These are phyloP conservation scores for Mortierella sp. DNA, from an alignment of 371 early-diverging fungal species.

Conservation along the genomic window DNA sequence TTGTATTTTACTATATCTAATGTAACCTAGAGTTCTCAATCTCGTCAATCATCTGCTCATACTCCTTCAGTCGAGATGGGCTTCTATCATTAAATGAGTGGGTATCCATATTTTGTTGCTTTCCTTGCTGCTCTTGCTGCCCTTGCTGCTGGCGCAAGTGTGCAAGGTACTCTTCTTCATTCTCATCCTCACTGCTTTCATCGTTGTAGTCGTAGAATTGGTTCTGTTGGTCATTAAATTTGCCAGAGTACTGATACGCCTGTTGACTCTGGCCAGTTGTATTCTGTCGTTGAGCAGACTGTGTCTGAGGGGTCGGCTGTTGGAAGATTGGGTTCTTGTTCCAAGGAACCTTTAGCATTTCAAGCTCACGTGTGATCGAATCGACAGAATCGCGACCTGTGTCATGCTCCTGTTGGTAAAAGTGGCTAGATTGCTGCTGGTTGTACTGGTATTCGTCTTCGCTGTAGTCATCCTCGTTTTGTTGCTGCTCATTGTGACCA, in stretches of 20 bases:
- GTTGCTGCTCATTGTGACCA: neutral
- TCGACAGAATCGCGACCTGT: slow-evolving; percentile 44
- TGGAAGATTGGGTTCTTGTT: slow-evolving; percentile 26
- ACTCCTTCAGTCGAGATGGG: slow-evolving; percentile 43
- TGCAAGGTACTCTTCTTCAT: slow-evolving; percentile 35
- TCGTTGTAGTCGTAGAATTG: slow-evolving; percentile 44
- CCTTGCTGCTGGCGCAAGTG: slow-evolving; percentile 37
- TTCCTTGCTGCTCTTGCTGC: slow-evolving; percentile 17
- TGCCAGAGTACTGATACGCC: slow-evolving; percentile 25
- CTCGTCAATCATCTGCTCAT: slow-evolving; percentile 57
- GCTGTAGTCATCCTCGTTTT: slow-evolving; percentile 18
- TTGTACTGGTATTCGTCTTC: slow-evolving; percentile 25
- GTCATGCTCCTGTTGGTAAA: slow-evolving; percentile 11
- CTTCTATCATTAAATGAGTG: slow-evolving; percentile 43
- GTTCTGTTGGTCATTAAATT: slow-evolving; percentile 8
- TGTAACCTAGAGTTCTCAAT: slow-evolving; percentile 42
- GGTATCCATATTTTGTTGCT: slow-evolving; percentile 38
- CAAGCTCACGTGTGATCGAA: slow-evolving; percentile 56
- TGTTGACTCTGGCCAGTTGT: slow-evolving; percentile 8
- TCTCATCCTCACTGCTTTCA: slow-evolving; percentile 35
- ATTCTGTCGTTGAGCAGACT: slow-evolving; percentile 22
- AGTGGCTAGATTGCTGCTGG: neutral
- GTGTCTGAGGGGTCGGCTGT: neutral
- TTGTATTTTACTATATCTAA: neutral
- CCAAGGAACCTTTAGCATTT: slow-evolving; percentile 54